phyloP scores from a whole-genome alignment of 2,329 filamentous ascomycete species.

The Fusarium anthophilum region DNA sequence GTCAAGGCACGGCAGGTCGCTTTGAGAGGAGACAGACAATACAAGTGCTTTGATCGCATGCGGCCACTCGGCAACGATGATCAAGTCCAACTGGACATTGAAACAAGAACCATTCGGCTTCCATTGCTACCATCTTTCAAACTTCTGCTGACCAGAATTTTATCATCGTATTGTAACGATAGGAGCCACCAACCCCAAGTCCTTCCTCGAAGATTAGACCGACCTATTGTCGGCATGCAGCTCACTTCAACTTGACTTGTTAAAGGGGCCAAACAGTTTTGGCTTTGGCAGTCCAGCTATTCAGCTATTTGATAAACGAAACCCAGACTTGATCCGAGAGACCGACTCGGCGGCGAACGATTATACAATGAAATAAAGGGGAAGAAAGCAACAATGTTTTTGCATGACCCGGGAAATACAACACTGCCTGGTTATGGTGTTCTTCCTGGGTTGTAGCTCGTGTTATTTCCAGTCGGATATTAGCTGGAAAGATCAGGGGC shows the following conservation, averaged over 20 bases:
- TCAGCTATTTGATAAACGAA: not conserved
- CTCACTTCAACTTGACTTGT: not conserved
- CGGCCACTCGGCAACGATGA: not conserved
- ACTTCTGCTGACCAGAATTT: not conserved
- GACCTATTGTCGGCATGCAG: not conserved
- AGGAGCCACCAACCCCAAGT: not conserved
- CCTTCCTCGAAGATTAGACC: not conserved
- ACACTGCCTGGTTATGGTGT: not conserved
- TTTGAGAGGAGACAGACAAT: not conserved
- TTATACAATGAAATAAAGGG: not conserved
- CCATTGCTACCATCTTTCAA: not conserved
- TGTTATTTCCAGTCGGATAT: not conserved
- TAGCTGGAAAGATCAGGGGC: not conserved
- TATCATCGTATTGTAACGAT: not conserved
- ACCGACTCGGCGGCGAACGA: slow-evolving; percentile 1
- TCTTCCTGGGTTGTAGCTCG: too few species aligned
- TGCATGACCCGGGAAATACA: not conserved
- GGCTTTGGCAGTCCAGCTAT: too few species aligned
- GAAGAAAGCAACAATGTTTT: not conserved
- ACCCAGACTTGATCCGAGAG: not conserved
- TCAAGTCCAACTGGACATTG: not conserved
- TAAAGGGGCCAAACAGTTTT: not conserved
- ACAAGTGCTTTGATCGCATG: not conserved
- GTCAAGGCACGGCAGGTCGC: not conserved
- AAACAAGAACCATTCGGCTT: not conserved